These are phyloP conservation scores for Neoscytalidium dimidiatum DNA, from an alignment of 2,329 filamentous ascomycete genomes.

Conservation along the genomic window DNA sequence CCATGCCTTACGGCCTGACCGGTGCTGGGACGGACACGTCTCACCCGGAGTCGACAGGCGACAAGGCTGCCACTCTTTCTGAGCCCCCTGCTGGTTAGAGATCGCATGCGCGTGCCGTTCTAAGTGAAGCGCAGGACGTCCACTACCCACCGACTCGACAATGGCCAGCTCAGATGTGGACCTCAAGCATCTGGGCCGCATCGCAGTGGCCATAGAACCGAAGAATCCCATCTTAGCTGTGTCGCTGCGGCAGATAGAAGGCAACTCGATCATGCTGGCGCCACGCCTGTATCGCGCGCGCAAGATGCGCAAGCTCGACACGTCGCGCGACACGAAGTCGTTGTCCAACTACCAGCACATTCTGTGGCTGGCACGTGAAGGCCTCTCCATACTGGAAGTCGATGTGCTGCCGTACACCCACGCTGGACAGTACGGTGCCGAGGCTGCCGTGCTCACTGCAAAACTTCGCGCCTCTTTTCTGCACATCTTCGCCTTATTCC, in stretches of 20 bases:
- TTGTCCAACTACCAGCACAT: constrained; percentile 87
- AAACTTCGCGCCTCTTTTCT: constrained; percentile 94
- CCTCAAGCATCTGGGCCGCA: constrained; percentile 90
- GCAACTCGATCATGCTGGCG: constrained; percentile 84
- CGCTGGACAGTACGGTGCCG: constrained; percentile 72
- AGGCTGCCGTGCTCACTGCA: constrained; percentile 85
- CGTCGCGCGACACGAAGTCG: constrained; percentile 74
- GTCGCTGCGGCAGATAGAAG: constrained; percentile 87
- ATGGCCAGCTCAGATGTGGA: constrained; percentile 99
- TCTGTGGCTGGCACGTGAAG: constrained; percentile 92
- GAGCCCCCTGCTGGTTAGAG: background rate
- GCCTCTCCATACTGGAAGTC: constrained; percentile 79
- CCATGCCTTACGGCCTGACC: background rate
- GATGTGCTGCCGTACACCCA: constrained; percentile 75
- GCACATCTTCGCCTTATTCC: constrained; percentile 94
- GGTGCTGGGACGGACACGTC: background rate
- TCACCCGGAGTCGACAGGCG: background rate
- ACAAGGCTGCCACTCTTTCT: background rate
- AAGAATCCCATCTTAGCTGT: constrained; percentile 78
- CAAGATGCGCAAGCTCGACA: constrained; percentile 79
- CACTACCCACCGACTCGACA: constrained; percentile 29
- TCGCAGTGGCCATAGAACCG: constrained; percentile 76
- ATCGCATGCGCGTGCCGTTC: background rate
- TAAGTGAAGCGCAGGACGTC: background rate
- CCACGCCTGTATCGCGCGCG: constrained; percentile 80